These are phyloP conservation scores for Populus pruinosa DNA, from an alignment of 345 rosid genomes.

Conservation along the genomic window DNA sequence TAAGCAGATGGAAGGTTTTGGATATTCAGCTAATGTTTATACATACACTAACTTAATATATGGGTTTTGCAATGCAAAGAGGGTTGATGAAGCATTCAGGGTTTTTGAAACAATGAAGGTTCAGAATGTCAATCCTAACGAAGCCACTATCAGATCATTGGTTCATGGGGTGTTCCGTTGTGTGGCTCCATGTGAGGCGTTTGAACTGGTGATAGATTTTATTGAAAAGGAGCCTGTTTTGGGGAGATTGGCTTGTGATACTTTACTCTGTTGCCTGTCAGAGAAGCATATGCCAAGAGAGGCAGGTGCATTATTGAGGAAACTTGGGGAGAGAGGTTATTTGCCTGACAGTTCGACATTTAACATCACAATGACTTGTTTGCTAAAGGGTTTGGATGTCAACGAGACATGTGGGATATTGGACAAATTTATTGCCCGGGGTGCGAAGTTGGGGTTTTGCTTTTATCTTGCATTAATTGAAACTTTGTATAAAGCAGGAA, in stretches of 20 bases:
- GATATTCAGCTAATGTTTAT: conserved; percentile 66
- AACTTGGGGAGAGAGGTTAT: conserved; percentile 46
- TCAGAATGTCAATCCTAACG: conserved; percentile 57
- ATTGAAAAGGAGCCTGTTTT: conserved; percentile 47
- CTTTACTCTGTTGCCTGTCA: conserved; percentile 62
- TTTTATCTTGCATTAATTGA: conserved; percentile 55
- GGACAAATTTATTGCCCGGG: conserved; percentile 47
- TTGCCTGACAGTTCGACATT: conserved; percentile 54
- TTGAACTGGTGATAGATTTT: conserved; percentile 44
- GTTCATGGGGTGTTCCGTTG: conserved; percentile 71
- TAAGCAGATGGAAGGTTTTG: conserved; percentile 76
- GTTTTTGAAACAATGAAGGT: conserved; percentile 53
- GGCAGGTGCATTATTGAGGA: conserved; percentile 53
- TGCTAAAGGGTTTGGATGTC: conserved; percentile 56
- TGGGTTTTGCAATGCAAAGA: conserved; percentile 74
- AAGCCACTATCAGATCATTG: conserved; percentile 78
- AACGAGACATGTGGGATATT: conserved; percentile 52
- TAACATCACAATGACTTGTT: conserved; percentile 54
- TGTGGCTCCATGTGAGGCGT: conserved; percentile 47
- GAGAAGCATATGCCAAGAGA: conserved; percentile 67
- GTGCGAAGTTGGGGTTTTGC: conserved; percentile 56
- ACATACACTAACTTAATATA: conserved; percentile 73
- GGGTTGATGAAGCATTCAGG: conserved; percentile 62
- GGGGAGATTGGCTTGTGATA: conserved; percentile 52
- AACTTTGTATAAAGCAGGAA: conserved; percentile 52